phyloP scores from a whole-genome alignment of 805 yeast species.

The Sugiyamaella marilandica region DNA sequence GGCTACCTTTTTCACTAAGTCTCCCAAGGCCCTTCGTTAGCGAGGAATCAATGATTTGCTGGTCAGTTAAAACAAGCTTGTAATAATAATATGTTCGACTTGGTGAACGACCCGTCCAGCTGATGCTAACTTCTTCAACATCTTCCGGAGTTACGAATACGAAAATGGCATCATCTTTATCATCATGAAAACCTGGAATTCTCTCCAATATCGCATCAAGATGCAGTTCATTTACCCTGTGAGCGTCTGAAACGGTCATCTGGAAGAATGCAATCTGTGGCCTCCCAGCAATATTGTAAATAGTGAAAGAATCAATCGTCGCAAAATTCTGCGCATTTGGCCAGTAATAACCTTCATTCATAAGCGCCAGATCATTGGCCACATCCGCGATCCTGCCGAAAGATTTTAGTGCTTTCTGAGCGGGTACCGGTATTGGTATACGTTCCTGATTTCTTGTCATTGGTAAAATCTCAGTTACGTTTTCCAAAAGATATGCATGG shows the following conservation, averaged over 20 bases:
- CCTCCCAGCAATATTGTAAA: not conserved
- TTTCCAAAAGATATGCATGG: not conserved
- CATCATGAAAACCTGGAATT: no score
- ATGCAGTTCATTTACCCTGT: not conserved
- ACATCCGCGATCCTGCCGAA: not conserved
- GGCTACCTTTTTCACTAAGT: no score
- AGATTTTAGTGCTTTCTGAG: not conserved
- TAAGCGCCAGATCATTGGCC: not conserved
- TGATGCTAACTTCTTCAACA: no score
- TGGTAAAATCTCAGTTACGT: not conserved
- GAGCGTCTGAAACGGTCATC: not conserved
- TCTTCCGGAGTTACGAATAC: no score
- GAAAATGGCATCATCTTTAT: no score
- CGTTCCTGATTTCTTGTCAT: not conserved
- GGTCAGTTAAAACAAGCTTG: no score
- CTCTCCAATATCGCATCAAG: no score
- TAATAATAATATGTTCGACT: no score
- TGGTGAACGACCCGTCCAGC: no score
- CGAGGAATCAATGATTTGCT: no score
- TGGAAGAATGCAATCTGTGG: not conserved
- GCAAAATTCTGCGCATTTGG: not conserved
- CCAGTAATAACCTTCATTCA: not conserved
- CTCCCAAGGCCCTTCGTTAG: no score
- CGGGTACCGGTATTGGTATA: not conserved
- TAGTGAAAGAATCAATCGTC: not conserved